Base-by-base conservation (phyloP, 192 early-diverging fungal genomes). In the Globomyces pollinis-pini region DNA sequence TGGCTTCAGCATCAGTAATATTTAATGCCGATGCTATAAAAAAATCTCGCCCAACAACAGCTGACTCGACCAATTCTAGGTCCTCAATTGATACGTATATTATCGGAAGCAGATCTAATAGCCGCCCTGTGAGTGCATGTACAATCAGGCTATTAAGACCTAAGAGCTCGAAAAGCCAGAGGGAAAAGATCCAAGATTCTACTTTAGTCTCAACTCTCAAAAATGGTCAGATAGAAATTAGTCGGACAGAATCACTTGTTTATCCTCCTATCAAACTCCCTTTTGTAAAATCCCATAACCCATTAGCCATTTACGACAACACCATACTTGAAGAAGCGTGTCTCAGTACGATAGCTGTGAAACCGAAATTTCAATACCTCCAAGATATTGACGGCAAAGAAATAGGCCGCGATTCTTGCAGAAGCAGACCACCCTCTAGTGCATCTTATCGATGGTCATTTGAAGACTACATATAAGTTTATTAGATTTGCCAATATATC, bases 141-240 rank as follows among this genome's bases (percentile, higher is more conserved):
- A 33, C 6, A 9, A 31, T 51, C 6, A 51, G 31, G 33, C 2
- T 51, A 2, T 16, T 51, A 6, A 3, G 44, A 26, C 44, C 44
- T 8, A 26, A 26, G 7, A 47, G 44, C 23, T n/a, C n/a, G n/a
- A n/a, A n/a, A n/a, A n/a, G n/a, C n/a, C n/a, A n/a, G 44, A 20
- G 23, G 23, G 1, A 8, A 28, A 20, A 7, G 44, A 47, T 7
- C 23, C 23, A 26, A 47, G 44, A 8, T 47, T 47, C 24, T 28
- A 26, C 23, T 47, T 28, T 26, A n/a, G 44, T 6, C 6, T n/a
- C n/a, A n/a, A n/a, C 44, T 12, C 15, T 47, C 8, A 47, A 47
- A 26, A 26, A 47, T 47, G 44, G 44, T 6, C 44, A 47, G 23
- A 26, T 47, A 3, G 44, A 47, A 28, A 47, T 47, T 47, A 47